Evolutionary conservation across 257 asterid genomes (phyloP), one percentile per base, ranked within the genome.

Genomic region (Plantago major): DNA sequence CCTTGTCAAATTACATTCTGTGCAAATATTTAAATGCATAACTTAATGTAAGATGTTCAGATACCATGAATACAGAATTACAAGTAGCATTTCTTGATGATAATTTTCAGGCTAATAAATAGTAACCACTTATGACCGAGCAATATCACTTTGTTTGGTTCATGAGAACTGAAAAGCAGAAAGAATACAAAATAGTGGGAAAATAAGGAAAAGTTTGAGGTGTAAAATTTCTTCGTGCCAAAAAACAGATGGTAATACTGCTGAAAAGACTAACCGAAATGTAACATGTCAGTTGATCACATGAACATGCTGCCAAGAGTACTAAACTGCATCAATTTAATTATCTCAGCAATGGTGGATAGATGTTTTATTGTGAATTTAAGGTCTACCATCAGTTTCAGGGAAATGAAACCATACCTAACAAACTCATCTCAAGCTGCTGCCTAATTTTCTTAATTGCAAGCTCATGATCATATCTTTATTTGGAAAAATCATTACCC

Each of bases 401-500:
- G 55, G 62, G 42, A 28, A 59, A 64, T 58, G 68, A 68, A 68
- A 48, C 50, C 26, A 22, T 22, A 66, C 61, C 51, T 55, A 64
- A 68, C 67, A 26, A 61, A 50, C 59, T 53, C 54, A 13, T 60
- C 11, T 42, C 11, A 42, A 74, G 53, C 28, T 50, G 62, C 33
- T 69, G 58, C 42, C 57, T 51, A 2, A 66, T 38, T 44, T 45
- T 22, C 65, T 58, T 33, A 55, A 51, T 48, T 33, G 48, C 59
- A 48, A 8, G 16, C 13, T 10, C 42, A n/a, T 38, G n/a, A n/a
- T 49, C 49, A 17, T 30, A 9, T 18, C 48, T 62, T 55, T 14
- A 8, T 28, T 15, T 22, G 26, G 26, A 1, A 22, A 22, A 22
- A 58, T n/a, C 17, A 22, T 10, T 16, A 22, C 7, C 33, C n/a